phyloP scores from a whole-genome alignment of 2,329 filamentous ascomycete genomes.

The Aspergillus jensenii region DNA sequence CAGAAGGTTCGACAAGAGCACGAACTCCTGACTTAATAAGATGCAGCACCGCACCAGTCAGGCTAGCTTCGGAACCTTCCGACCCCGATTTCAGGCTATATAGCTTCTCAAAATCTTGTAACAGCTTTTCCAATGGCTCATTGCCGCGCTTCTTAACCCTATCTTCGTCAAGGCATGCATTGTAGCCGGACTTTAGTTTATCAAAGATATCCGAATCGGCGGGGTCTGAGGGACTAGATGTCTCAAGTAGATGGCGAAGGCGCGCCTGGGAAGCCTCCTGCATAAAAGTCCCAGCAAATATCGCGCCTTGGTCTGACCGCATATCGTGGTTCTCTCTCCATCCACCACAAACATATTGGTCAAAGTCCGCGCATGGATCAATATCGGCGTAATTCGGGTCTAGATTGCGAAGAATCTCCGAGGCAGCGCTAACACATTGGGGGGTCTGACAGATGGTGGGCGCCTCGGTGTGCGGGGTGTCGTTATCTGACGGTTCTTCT shows the following conservation, averaged over 20 bases:
- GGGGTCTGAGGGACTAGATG: conserved; percentile 40
- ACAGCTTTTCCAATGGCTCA: conserved; percentile 56
- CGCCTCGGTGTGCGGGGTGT: conserved; percentile 17
- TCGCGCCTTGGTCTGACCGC: conserved; percentile 61
- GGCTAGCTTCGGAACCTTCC: conserved; percentile 22
- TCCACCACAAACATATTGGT: conserved; percentile 66
- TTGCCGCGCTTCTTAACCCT: conserved; percentile 56
- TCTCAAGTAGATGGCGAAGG: conserved; percentile 64
- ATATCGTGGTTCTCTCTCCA: conserved; percentile 66
- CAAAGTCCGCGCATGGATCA: conserved; percentile 69
- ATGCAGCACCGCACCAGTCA: conserved; percentile 39
- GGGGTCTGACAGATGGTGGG: conserved; percentile 54
- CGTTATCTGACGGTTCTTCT: conserved; percentile 12
- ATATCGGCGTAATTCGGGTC: conserved; percentile 62
- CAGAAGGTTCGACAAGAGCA: conserved; percentile 31
- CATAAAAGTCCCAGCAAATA: conserved; percentile 63
- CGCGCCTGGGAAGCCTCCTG: conserved; percentile 58
- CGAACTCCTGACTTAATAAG: conserved; percentile 38
- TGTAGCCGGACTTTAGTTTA: conserved; percentile 64
- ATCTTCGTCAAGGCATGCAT: conserved; percentile 65
- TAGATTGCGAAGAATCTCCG: conserved; percentile 62
- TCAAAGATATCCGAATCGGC: conserved; percentile 55
- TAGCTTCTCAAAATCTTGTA: conserved; percentile 52
- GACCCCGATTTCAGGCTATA: conserved; percentile 41
- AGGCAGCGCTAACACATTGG: conserved; percentile 63